phyloP scores from a whole-genome alignment of 768 basidiomycete species.

The Cystofilobasidium macerans region DNA sequence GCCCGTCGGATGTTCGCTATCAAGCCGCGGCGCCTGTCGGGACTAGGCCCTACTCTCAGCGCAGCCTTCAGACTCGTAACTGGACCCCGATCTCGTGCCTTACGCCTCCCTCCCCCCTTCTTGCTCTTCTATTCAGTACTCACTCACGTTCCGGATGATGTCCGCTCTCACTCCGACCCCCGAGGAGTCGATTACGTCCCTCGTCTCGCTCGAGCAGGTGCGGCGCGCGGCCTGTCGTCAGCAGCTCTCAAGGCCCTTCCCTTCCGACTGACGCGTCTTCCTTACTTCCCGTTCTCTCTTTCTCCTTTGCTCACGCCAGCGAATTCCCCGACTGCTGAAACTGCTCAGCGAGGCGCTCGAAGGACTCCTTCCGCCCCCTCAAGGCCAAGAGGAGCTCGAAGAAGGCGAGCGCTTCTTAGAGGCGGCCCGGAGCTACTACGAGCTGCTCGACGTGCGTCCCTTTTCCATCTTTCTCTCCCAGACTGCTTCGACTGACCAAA shows the following conservation, averaged over 20 bases:
- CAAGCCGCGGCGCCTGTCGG: too few species aligned
- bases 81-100: too few species aligned
- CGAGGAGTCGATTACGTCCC: not conserved
- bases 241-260: too few species aligned
- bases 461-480: not conserved
- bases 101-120: too few species aligned
- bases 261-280: too few species aligned
- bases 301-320: not conserved
- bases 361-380: slow-evolving; percentile 5
- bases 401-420: slow-evolving; percentile 19
- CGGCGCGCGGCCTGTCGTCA: too few species aligned
- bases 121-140: too few species aligned
- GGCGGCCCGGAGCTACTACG: slow-evolving; percentile 12
- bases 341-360: slow-evolving; percentile 5
- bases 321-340: slow-evolving; percentile 4
- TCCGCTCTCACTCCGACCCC: not conserved
- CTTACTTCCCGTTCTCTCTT: too few species aligned
- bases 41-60: too few species aligned
- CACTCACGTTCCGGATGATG: too few species aligned
- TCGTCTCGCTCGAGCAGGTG: not conserved
- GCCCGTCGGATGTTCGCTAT: too few species aligned
- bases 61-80: too few species aligned
- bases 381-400: slow-evolving; percentile 7
- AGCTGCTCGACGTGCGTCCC: slow-evolving; percentile 15
- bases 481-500: not conserved